Evolutionary conservation across 257 asterid genomes (phyloP), one percentile per base, ranked within the genome.

Genomic region (Salvia splendens): DNA sequence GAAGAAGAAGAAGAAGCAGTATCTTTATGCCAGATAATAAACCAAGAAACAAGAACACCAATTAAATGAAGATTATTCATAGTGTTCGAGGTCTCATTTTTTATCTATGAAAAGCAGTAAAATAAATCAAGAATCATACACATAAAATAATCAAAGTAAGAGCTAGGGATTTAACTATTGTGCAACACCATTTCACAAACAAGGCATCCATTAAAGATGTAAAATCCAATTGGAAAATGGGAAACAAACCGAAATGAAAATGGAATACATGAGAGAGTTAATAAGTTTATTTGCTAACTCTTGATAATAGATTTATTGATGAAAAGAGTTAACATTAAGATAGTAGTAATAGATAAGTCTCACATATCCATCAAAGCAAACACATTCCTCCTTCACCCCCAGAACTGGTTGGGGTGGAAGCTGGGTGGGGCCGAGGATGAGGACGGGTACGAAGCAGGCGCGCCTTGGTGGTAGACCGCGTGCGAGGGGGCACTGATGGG

Each of bases 331-430:
- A 24, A 24, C 30, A 24, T 24, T 24, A 24, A 24, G 30, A 24
- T 24, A 24, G 2, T 1, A 24, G 30, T n/a, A n/a, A 24, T 24
- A 24, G 38, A 33, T 33, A 33, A 33, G 38, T 33, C 30, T 24
- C 30, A 24, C 30, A 24, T 24, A 24, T 24, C 30, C 30, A 24
- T 24, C 30, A 24, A 24, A 24, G 30, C 7, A 35, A 35, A 35
- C 7, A 35, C 7, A 35, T 4, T 35, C 6, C 5, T 24, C 3
- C 8, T 9, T 40, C 45, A 40, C 11, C 73, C 70, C 74, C 81
- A 61, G 2, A 20, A 42, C 0, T 66, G 47, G 68, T 54, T 71
- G 11, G 7, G 71, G 47, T 2, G 77, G 12, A 9, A 49, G 16
- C 40, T 20, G 8, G 62, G n/a, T 10, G 0, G 62, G 0, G 9